Percentiles rank a stretch among this genome's conserved stretches.
phyloP scores from a whole-genome alignment of 495 filamentous ascomycete genomes.

The Tuber aestivum region DNA sequence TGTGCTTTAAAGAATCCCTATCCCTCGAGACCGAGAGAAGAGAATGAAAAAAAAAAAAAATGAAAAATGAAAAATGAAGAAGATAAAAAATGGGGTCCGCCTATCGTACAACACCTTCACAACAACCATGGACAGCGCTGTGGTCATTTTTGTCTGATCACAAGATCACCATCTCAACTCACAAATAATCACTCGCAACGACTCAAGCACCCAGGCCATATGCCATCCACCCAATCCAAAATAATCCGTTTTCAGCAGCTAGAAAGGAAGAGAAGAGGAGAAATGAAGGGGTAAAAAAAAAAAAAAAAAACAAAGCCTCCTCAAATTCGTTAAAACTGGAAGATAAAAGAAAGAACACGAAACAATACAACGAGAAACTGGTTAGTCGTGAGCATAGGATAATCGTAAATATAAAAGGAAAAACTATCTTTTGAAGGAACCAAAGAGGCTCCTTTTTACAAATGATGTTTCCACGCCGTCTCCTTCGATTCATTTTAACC shows the following conservation, averaged over 20 bases:
- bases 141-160: background rate
- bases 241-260: background rate
- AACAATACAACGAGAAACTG: background rate
- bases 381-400: conserved; percentile 4
- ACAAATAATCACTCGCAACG: conserved; percentile 18
- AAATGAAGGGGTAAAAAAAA: conserved; percentile 4
- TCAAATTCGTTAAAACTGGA: background rate
- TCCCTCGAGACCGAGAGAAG: background rate
- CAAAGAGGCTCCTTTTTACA: background rate
- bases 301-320: background rate
- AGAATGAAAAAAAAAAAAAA: background rate
- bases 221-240: background rate
- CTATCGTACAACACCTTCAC: background rate
- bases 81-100: background rate
- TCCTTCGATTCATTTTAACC: background rate
- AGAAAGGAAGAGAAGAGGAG: background rate
- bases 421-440: background rate
- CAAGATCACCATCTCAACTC: conserved; percentile 11
- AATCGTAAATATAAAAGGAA: background rate
- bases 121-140: background rate
- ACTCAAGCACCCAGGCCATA: background rate
- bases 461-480: background rate
- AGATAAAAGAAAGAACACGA: background rate
- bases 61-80: background rate
- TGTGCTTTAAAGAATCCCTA: background rate